Base-by-base conservation (phyloP, 371 early-diverging fungal genomes). In the Actinomortierella wolfii region DNA sequence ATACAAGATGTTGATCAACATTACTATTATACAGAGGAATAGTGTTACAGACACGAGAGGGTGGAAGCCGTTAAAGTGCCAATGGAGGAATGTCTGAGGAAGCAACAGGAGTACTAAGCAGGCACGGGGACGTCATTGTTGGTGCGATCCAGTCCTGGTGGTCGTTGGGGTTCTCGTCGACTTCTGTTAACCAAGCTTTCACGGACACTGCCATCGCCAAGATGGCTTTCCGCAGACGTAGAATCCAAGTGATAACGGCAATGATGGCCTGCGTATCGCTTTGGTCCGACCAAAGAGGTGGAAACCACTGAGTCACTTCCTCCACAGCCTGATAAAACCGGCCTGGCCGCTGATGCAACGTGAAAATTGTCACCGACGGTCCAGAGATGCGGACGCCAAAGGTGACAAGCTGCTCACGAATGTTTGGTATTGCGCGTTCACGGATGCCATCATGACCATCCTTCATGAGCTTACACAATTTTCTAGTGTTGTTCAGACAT, bases 361-460 rank as follows among this genome's bases (percentile, higher is more conserved):
- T 54, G 54, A 60, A 24, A 41, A 60, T 47, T 15, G 54, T 21
- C 11, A 48, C 25, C 26, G 54, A 29, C 14, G 50, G 60, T 13
- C 60, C 60, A 5, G 49, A 60, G 54, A 60, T 60, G 20, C 60
- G 49, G 7, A 54, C 20, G 15, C 49, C 47, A 18, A 39, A 54
- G 0, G 60, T 54, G 23, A 54, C 60, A 14, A 60, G 54, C 23
- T 24, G 45, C 9, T 60, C 34, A 11, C 54, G 53, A 48, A 60
- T 41, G 24, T 54, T n/a, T 48, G 45, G 60, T 11, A 21, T 41
- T 25, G 39, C 54, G 54, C 25, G 44, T 48, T 60, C 49, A n/a
- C 54, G 60, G 54, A 60, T 53, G 40, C 34, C 41, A 47, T 60
- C 54, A 39, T 54, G 60, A 15, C 47, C 28, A 40, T 54, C 54